Evolutionary conservation across 257 asterid genomes (phyloP).

Genomic region (Ilex asprella): DNA sequence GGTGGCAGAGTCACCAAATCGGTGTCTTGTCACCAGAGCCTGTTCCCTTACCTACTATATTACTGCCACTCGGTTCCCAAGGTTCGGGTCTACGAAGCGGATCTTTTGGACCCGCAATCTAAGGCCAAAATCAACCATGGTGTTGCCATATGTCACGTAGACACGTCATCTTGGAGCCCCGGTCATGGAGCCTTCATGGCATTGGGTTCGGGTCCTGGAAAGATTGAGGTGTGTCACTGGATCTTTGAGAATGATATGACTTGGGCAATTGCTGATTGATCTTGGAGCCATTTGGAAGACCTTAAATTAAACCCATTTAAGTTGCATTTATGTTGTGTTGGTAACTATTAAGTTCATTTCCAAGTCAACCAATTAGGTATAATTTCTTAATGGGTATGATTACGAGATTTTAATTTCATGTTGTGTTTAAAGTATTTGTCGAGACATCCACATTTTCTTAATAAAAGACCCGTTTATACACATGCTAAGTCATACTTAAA

Average conservation of each 20-base stretch:
- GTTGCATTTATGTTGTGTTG: no score
- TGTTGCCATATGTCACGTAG: conserved; percentile 82
- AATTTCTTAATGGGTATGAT: no score
- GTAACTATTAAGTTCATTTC: no score
- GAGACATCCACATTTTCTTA: no score
- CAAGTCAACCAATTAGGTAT: neutral
- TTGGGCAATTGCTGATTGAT: conserved; percentile 59
- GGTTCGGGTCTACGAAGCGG: conserved; percentile 89
- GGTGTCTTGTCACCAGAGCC: conserved; percentile 84
- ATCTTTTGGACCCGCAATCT: conserved; percentile 54
- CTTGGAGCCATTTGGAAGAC: neutral
- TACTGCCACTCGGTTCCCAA: conserved; percentile 92
- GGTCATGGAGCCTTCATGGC: conserved; percentile 77
- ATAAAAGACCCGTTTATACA: no score
- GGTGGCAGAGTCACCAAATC: conserved; percentile 70
- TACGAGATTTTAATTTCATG: no score
- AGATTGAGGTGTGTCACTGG: conserved; percentile 92
- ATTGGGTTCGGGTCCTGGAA: conserved; percentile 75
- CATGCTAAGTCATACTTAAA: no score
- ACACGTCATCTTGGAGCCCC: conserved; percentile 72
- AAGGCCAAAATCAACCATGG: conserved; percentile 58
- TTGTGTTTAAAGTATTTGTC: no score
- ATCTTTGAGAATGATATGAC: conserved; percentile 84
- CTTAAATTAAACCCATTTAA: no score
- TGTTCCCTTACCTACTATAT: conserved; percentile 68